These are phyloP conservation scores for Ramularia collo-cygni DNA, from an alignment of 2,329 filamentous ascomycete species.

Conservation along the genomic window DNA sequence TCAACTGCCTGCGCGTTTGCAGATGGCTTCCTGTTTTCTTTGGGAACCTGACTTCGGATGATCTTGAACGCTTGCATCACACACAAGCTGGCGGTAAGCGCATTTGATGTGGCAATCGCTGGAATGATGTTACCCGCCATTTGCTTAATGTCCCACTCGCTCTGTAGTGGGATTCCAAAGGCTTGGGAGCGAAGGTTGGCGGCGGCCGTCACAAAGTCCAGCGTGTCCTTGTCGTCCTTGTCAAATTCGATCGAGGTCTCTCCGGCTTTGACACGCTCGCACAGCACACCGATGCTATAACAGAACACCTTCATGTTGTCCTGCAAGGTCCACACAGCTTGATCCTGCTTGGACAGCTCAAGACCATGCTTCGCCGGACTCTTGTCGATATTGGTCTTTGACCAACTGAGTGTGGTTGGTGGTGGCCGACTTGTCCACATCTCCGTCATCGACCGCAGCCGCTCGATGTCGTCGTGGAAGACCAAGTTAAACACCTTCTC, in stretches of 20 bases:
- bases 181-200: conserved; percentile 82
- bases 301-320: conserved; percentile 84
- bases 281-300: conserved; percentile 72
- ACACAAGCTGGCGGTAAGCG: conserved; percentile 87
- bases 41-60: conserved; percentile 49
- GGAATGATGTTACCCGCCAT: conserved; percentile 99
- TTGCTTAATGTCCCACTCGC: conserved; percentile 94
- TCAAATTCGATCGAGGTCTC: conserved; percentile 73
- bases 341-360: conserved; percentile 54
- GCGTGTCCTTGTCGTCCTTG: conserved; percentile 91
- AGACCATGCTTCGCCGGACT: conserved; percentile 31
- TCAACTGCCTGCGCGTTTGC: conserved; percentile 10
- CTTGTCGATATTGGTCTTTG: conserved; percentile 36
- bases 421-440: conserved; percentile 86
- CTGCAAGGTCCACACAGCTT: conserved; percentile 69
- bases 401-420: conserved; percentile 67
- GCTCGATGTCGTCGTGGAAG: conserved; percentile 75
- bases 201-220: conserved; percentile 87
- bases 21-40: conserved; percentile 11
- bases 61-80: conserved; percentile 92
- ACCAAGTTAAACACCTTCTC: conserved; percentile 87
- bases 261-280: conserved; percentile 58
- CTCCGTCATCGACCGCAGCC: conserved; percentile 79
- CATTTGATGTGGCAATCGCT: conserved; percentile 95
- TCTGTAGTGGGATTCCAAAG: conserved; percentile 84